phyloP scores from a whole-genome alignment of 495 filamentous ascomycete species.

The Podospora didyma region DNA sequence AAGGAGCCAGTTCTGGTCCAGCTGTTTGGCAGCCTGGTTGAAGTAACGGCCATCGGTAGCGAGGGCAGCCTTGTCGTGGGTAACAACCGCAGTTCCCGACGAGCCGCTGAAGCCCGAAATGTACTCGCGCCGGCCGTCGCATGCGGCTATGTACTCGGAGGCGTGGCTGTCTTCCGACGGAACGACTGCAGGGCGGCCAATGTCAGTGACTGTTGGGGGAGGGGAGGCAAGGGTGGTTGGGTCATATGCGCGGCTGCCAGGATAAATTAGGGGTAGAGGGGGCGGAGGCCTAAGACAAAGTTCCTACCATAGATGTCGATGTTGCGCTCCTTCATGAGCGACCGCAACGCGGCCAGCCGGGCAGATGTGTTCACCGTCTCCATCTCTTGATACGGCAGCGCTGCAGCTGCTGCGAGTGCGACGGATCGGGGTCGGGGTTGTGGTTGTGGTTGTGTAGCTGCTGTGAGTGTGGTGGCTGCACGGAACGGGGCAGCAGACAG shows the following conservation, averaged over 20 bases:
- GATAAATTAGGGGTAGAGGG: neutral
- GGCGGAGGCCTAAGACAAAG: neutral
- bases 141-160: constrained; percentile 95
- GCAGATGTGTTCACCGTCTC: constrained; percentile 76
- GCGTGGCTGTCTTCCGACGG: constrained; percentile 97
- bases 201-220: constrained; percentile 5
- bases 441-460: too few relatives aligned
- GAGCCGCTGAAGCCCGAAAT: constrained; percentile 96
- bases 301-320: constrained; percentile 90
- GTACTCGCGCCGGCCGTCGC: constrained; percentile 86
- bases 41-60: constrained; percentile 98
- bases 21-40: constrained; percentile 90
- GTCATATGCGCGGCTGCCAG: neutral
- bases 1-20: constrained; percentile 88
- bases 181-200: constrained; percentile 57
- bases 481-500: neutral
- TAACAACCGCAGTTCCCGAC: constrained; percentile 87
- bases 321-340: constrained; percentile 82
- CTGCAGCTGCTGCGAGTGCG: neutral
- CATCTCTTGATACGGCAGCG: constrained; percentile 56
- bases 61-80: constrained; percentile 78
- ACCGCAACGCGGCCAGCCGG: constrained; percentile 70
- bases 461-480: neutral
- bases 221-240: neutral
- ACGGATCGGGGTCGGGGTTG: too few relatives aligned